A percentile compares a stretch with the other conserved stretches of the same genome.
Evolutionary conservation across 2,329 filamentous ascomycete genomes (phyloP).

Genomic region (Nannizziopsis arthrosporioides): DNA sequence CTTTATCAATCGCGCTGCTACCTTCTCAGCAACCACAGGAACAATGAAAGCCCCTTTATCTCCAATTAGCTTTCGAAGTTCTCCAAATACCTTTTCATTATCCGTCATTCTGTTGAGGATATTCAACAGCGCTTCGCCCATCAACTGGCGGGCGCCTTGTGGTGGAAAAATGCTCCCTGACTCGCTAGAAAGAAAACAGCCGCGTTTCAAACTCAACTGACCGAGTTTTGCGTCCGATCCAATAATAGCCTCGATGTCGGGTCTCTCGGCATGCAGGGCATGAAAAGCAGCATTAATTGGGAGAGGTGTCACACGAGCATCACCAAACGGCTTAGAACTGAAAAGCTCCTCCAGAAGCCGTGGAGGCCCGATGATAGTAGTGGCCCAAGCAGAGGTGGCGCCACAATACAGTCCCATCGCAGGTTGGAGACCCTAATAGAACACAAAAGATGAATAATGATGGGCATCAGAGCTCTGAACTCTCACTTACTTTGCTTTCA

Average conservation of each 20-base stretch:
- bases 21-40: neutral
- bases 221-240: neutral
- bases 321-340: neutral
- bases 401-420: neutral
- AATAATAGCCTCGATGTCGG: neutral
- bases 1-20: neutral
- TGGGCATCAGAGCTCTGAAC: no score
- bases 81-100: neutral
- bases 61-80: neutral
- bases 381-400: neutral
- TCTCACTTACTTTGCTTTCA: neutral
- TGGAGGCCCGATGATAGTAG: neutral
- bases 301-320: neutral
- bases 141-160: neutral
- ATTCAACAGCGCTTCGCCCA: neutral
- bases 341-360: neutral
- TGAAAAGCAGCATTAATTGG: neutral
- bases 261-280: neutral
- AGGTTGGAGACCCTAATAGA: neutral
- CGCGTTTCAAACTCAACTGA: neutral
- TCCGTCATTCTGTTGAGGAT: neutral
- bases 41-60: neutral
- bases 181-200: neutral
- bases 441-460: neutral
- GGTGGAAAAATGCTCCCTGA: neutral